Conservation (phyloP, 495 filamentous ascomycete species). For the Aspergillus indologenus region DNA sequence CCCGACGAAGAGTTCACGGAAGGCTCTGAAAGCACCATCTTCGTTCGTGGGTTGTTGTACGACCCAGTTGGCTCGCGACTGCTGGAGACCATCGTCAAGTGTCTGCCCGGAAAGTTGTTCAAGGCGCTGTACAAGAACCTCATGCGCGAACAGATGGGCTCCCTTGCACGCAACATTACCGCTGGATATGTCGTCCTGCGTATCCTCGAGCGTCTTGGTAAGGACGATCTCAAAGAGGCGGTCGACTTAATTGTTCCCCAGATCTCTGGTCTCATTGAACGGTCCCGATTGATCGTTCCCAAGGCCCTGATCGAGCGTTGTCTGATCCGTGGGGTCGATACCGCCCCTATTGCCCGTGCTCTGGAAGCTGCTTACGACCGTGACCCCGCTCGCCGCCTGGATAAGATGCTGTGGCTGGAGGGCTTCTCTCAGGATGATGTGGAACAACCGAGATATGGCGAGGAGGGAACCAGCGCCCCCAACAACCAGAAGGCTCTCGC, state of each 20-base stretch:
- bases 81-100: conserved; percentile 75
- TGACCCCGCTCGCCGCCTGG: conserved; percentile 51
- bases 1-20: conserved; percentile 61
- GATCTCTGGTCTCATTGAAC: conserved; percentile 64
- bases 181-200: conserved; percentile 79
- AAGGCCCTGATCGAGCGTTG: conserved; percentile 82
- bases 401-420: conserved; percentile 55
- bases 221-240: conserved; percentile 73
- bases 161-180: conserved; percentile 80
- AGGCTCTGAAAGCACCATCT: conserved; percentile 58
- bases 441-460: conserved; percentile 28
- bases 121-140: conserved; percentile 73
- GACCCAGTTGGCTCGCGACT: conserved; percentile 85
- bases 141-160: conserved; percentile 71
- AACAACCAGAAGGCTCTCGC: conserved; percentile 22
- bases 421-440: conserved; percentile 34
- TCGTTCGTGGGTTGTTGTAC: conserved; percentile 83
- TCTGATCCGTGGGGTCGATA: conserved; percentile 60
- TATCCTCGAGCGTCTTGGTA: conserved; percentile 76
- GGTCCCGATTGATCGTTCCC: conserved; percentile 71
- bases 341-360: conserved; percentile 55
- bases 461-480: conserved; percentile 19
- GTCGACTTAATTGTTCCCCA: conserved; percentile 65
- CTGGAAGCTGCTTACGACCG: conserved; percentile 57
- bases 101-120: conserved; percentile 83